phyloP scores from a whole-genome alignment of 352 stramenopile species.

The Pythium graminicola region DNA sequence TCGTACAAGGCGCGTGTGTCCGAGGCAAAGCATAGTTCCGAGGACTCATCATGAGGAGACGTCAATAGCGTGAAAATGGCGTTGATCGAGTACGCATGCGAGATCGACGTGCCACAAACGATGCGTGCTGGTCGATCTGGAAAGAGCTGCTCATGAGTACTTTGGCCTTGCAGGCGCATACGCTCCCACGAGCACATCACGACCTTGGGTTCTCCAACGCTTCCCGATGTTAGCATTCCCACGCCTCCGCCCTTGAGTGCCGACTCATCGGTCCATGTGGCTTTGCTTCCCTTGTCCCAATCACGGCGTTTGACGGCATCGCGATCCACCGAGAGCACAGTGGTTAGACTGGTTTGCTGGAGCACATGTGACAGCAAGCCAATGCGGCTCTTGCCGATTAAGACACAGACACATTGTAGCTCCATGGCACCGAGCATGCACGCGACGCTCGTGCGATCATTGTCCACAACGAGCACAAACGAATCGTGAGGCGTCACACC shows the following conservation, averaged over 20 bases:
- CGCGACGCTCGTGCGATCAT: slow-evolving; percentile 62
- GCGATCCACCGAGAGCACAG: slow-evolving; percentile 49
- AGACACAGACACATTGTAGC: slow-evolving; percentile 44
- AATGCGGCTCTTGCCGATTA: slow-evolving; percentile 45
- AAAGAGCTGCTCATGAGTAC: slow-evolving; percentile 72
- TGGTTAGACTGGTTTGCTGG: slow-evolving; percentile 51
- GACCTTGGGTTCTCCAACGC: slow-evolving; percentile 69
- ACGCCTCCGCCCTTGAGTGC: slow-evolving; percentile 37
- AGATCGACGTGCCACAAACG: slow-evolving; percentile 73
- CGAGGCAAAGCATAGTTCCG: slow-evolving; percentile 64
- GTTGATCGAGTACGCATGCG: slow-evolving; percentile 84
- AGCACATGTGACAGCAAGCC: slow-evolving; percentile 44
- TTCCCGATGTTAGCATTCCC: slow-evolving; percentile 81
- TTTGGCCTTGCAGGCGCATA: slow-evolving; percentile 74
- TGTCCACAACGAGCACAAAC: slow-evolving; percentile 72
- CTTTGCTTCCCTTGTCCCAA: slow-evolving; percentile 9
- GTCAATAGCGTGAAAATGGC: slow-evolving; percentile 73
- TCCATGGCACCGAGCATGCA: slow-evolving; percentile 69
- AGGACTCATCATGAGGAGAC: slow-evolving; percentile 50
- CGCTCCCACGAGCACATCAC: slow-evolving; percentile 64
- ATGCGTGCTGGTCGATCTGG: slow-evolving; percentile 49
- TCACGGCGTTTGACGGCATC: slow-evolving; percentile 21
- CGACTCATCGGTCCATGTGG: slow-evolving; percentile 31
- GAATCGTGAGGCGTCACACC: slow-evolving; percentile 31
- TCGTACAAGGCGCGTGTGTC: slow-evolving; percentile 43